These are phyloP conservation scores for Lachnellula subtilissima DNA, from an alignment of 2,329 filamentous ascomycete genomes.

Conservation along the genomic window DNA sequence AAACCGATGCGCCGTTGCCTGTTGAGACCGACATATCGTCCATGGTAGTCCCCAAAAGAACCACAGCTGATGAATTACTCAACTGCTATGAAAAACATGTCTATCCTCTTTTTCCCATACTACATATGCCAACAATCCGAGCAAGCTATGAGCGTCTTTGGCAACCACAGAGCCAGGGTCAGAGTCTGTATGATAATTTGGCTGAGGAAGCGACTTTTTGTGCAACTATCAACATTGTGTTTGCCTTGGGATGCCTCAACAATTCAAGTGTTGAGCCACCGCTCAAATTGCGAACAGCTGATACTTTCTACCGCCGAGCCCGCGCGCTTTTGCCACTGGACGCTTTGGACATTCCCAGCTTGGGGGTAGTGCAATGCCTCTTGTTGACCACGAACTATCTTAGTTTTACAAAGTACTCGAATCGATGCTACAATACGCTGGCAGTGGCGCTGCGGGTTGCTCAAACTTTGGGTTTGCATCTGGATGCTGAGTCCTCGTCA, in stretches of 20 bases:
- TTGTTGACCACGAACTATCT: conserved; percentile 30
- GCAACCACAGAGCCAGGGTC: not conserved
- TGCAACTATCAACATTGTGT: conserved; percentile 29
- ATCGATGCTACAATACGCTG: conserved; percentile 31
- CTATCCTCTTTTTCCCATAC: conserved; percentile 21
- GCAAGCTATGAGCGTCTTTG: conserved; percentile 14
- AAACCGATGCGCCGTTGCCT: too few relatives aligned
- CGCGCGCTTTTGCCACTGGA: conserved; percentile 25
- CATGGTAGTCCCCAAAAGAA: too few relatives aligned
- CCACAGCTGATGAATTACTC: conserved; percentile 17
- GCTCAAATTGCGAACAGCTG: conserved; percentile 12
- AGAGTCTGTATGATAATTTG: not conserved
- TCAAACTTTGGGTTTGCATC: conserved; percentile 28
- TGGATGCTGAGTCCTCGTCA: not conserved
- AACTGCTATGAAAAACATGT: conserved; percentile 18
- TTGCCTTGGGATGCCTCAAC: conserved; percentile 30
- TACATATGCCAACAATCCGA: conserved; percentile 14
- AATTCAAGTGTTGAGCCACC: conserved; percentile 10
- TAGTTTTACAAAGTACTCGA: conserved; percentile 25
- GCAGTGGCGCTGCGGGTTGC: conserved; percentile 31
- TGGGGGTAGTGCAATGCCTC: conserved; percentile 29
- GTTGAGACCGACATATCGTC: too few relatives aligned
- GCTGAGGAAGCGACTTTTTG: conserved; percentile 13
- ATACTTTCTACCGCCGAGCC: conserved; percentile 29
- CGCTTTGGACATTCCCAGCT: conserved; percentile 23